phyloP scores from a whole-genome alignment of 352 stramenopile species.

The Elongisporangium prolatum region DNA sequence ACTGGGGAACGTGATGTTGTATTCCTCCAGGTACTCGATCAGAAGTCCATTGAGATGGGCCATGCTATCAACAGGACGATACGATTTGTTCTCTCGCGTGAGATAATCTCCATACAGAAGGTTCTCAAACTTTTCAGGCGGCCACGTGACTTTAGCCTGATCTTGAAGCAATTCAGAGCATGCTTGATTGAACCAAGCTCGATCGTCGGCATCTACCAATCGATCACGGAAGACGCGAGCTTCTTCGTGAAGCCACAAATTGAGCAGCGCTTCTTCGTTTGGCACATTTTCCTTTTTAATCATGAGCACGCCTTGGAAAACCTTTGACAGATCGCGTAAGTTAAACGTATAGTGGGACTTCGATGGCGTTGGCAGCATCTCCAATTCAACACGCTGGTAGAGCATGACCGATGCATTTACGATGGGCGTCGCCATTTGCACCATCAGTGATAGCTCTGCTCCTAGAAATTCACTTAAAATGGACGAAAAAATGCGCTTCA shows the following conservation, averaged over 20 bases:
- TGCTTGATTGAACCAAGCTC: constrained; percentile 81
- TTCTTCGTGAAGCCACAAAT: constrained; percentile 91
- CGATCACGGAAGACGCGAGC: constrained; percentile 91
- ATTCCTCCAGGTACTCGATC: constrained; percentile 91
- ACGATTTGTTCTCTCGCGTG: constrained; percentile 70
- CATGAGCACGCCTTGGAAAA: constrained; percentile 94
- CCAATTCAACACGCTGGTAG: constrained; percentile 84
- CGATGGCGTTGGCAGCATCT: constrained; percentile 88
- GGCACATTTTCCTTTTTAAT: constrained; percentile 73
- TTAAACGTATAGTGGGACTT: constrained; percentile 96
- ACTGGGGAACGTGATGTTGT: constrained; percentile 91
- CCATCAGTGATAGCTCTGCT: constrained; percentile 59
- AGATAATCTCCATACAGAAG: constrained; percentile 91
- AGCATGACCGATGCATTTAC: constrained; percentile 86
- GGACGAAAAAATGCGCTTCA: constrained; percentile 88
- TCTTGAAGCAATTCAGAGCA: constrained; percentile 73
- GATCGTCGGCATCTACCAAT: constrained; percentile 83
- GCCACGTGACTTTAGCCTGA: constrained; percentile 57
- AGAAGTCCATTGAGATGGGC: constrained; percentile 72
- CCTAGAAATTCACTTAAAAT: constrained; percentile 88
- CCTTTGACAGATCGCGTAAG: constrained; percentile 89
- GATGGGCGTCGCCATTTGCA: constrained; percentile 70
- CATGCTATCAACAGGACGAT: constrained; percentile 67
- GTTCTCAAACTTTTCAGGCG: constrained; percentile 64
- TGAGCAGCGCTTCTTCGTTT: constrained; percentile 69